Percentiles rank a stretch among this genome's conserved stretches.
Conservation (phyloP, 805 yeast genomes). For the Ascoidea rubescens region DNA sequence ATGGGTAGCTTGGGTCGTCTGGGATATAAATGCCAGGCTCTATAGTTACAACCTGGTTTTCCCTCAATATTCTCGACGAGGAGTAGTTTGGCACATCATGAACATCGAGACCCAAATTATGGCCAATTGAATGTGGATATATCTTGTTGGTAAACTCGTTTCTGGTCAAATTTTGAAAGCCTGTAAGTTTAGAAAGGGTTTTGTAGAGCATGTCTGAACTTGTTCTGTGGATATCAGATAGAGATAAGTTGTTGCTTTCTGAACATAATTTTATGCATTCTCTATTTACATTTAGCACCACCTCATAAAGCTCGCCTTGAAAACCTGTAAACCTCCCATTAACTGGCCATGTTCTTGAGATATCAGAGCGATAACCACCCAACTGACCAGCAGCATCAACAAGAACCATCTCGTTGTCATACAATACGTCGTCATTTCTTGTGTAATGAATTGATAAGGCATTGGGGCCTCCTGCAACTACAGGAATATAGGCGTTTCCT, state of each 20-base stretch:
- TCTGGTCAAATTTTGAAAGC: constrained; percentile 39
- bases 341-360: constrained; percentile 94
- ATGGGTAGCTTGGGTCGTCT: constrained; percentile 52
- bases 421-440: constrained; percentile 72
- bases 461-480: constrained; percentile 87
- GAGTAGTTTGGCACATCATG: constrained; percentile 67
- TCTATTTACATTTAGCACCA: constrained; percentile 73
- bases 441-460: constrained; percentile 90
- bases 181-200: constrained; percentile 55
- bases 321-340: constrained; percentile 59
- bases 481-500: constrained; percentile 83
- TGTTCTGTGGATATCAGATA: constrained; percentile 63
- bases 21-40: constrained; percentile 97
- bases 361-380: constrained; percentile 94
- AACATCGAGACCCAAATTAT: constrained; percentile 84
- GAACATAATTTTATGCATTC: constrained; percentile 61
- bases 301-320: constrained; percentile 79
- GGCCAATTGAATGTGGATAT: constrained; percentile 94
- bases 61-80: constrained; percentile 34
- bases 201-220: constrained; percentile 45
- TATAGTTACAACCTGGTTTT: constrained; percentile 79
- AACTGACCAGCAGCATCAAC: constrained; percentile 91
- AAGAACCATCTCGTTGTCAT: constrained; percentile 68
- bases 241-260: constrained; percentile 32
- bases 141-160: constrained; percentile 35